Conservation (phyloP, 2,329 filamentous ascomycete genomes). For the Epichloe scottii region DNA sequence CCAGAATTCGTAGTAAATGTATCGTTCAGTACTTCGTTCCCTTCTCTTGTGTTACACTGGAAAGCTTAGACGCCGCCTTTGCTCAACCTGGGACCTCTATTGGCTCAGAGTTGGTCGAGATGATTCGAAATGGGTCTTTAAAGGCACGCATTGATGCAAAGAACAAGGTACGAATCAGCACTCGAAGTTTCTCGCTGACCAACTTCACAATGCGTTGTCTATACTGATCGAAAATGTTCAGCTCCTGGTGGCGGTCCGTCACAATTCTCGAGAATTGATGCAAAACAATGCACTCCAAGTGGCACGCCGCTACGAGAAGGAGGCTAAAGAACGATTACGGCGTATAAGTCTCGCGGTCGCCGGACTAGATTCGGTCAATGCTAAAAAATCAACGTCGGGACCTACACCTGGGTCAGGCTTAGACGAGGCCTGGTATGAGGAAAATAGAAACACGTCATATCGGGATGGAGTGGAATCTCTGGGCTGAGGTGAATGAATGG, state of each 20-base stretch:
- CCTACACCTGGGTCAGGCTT: slow-evolving; percentile 7
- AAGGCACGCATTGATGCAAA: slow-evolving; percentile 77
- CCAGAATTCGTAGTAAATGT: slow-evolving; percentile 71
- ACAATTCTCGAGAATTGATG: slow-evolving; percentile 53
- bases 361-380: slow-evolving; percentile 51
- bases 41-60: slow-evolving; percentile 75
- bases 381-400: slow-evolving; percentile 11
- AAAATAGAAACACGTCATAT: slow-evolving; percentile 6
- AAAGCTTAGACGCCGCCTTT: slow-evolving; percentile 69
- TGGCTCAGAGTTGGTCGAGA: slow-evolving; percentile 59
- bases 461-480: slow-evolving; percentile 3
- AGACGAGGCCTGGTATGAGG: slow-evolving; percentile 24
- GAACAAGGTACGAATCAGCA: slow-evolving; percentile 42
- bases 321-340: slow-evolving; percentile 63
- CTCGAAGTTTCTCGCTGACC: neutral
- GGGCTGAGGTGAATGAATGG: slow-evolving; percentile 3
- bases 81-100: slow-evolving; percentile 48
- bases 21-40: slow-evolving; percentile 88
- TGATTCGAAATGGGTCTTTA: slow-evolving; percentile 63
- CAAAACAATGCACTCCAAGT: slow-evolving; percentile 58
- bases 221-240: slow-evolving; percentile 16
- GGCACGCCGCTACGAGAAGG: slow-evolving; percentile 59
- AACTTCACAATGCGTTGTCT: neutral
- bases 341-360: slow-evolving; percentile 65
- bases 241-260: slow-evolving; percentile 60